Evolutionary conservation across 2,329 filamentous ascomycete genomes (phyloP), one percentile per base, ranked within the genome.

Genomic region (Colletotrichum magnum): DNA sequence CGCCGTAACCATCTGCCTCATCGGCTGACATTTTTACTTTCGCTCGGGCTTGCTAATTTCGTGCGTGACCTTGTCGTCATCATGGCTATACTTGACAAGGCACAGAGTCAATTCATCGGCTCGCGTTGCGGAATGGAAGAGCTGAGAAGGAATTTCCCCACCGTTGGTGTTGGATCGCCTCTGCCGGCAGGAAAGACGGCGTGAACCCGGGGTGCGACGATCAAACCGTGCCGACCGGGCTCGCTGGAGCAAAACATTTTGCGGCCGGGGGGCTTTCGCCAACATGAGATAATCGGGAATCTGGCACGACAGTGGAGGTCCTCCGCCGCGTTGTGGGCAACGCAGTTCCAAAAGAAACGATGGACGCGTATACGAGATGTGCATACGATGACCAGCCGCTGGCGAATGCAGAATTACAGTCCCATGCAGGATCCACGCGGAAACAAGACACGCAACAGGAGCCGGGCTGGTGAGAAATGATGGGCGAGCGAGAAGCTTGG

Each of bases 161-260:
- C 32, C 10, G 32, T 6, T 6, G 28, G 32, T 36, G 41, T 68
- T 51, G 53, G 58, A 70, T 70, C 58, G 48, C n/a, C 53, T 10
- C 16, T 45, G 21, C 68, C 68, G 64, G 58, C 21, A 58, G 36
- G 68, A 60, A 54, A 26, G 63, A 54, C 51, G 51, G 39, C 48
- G n/a, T n/a, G 53, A 45, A 24, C 41, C 58, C 32, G 56, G 51
- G 50, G 43, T n/a, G 45, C 21, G 56, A 13, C 61, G 69, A 71
- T 69, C 66, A 71, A 71, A 71, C 69, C 56, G 60, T 58, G 24
- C 61, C 61, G 69, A 58, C 41, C 51, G 56, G 54, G 28, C 58
- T 70, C 50, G 28, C 58, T 70, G 64, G 45, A 68, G 58, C 59
- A 54, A 43, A 59, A 65, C 56, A 53, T 39, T 51, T 48, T 15